A percentile compares a stretch with the other conserved stretches of the same genome.
Evolutionary conservation across 2,329 filamentous ascomycete genomes (phyloP).

Genomic region (Metarhizium guizhouense): DNA sequence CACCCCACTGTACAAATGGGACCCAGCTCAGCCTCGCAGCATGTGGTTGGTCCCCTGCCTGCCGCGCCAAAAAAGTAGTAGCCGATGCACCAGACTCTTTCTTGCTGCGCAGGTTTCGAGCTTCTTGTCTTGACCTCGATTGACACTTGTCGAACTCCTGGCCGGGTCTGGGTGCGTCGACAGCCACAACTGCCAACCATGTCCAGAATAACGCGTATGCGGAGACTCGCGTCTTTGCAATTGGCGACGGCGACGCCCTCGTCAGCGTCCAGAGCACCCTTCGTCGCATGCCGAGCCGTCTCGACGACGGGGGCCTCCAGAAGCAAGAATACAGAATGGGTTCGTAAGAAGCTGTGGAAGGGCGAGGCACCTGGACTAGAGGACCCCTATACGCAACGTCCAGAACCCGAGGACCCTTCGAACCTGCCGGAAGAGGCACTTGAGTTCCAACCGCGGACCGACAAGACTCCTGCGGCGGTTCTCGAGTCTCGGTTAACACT

Average conservation of each 20-base stretch:
- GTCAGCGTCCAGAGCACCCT: constrained; percentile 15
- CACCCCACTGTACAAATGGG: neutral
- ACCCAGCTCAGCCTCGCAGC: constrained; percentile 13
- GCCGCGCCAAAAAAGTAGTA: no score
- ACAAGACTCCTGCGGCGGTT: constrained; percentile 17
- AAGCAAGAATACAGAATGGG: constrained; percentile 26
- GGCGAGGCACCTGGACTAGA: constrained; percentile 28
- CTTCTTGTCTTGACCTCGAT: neutral
- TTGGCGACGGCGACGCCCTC: constrained; percentile 13
- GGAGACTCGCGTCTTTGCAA: constrained; percentile 23
- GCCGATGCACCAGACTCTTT: no score
- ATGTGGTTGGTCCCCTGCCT: no score
- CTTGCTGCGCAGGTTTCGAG: no score
- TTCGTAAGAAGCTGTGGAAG: constrained; percentile 32
- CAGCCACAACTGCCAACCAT: constrained; percentile 19
- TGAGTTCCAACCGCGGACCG: constrained; percentile 10
- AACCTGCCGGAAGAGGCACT: constrained; percentile 23
- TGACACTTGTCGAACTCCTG: neutral
- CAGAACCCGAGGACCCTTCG: constrained; percentile 17
- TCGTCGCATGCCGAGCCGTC: constrained; percentile 19
- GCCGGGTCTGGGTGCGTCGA: neutral
- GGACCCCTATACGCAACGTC: constrained; percentile 28
- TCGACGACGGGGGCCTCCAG: constrained; percentile 24
- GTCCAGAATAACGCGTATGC: constrained; percentile 32
- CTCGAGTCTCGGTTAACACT: constrained; percentile 22